phyloP scores from a whole-genome alignment of 495 filamentous ascomycete genomes.

The Tuber microsphaerosporum region DNA sequence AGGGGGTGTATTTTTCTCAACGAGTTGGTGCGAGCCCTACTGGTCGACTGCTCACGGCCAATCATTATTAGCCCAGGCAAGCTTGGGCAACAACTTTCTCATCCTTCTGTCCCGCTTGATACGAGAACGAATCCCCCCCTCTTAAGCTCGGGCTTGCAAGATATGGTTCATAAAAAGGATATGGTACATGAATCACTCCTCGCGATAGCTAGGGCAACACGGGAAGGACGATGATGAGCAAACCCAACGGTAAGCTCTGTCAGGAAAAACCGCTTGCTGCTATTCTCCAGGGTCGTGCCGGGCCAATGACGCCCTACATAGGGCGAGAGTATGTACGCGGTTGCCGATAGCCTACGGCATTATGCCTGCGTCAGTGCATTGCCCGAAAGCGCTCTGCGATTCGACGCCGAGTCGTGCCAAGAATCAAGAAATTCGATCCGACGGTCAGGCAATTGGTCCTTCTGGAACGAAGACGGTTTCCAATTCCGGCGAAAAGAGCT shows the following conservation, averaged over 20 bases:
- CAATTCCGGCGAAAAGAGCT: background rate
- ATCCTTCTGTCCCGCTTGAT: background rate
- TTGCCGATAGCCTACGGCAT: background rate
- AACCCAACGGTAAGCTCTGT: background rate
- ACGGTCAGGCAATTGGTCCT: background rate
- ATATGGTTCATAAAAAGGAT: background rate
- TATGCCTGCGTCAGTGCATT: background rate
- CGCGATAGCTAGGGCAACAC: background rate
- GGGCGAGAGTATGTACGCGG: background rate
- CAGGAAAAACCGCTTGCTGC: background rate
- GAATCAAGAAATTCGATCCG: background rate
- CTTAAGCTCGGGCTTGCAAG: background rate
- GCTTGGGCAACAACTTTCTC: background rate
- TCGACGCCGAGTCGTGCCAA: background rate
- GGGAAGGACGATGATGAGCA: background rate
- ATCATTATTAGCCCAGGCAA: background rate
- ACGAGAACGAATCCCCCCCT: background rate
- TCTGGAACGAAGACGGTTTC: background rate
- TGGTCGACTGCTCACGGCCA: background rate
- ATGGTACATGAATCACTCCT: background rate
- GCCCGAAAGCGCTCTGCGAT: background rate
- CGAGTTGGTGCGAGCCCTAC: background rate
- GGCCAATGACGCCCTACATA: background rate
- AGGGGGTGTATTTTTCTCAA: background rate
- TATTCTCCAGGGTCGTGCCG: background rate